A percentile compares a stretch with the other conserved stretches of the same genome.
Evolutionary conservation across 176 grass and related monocot species (phyloP).

Genomic region (Luzula sylvatica): DNA sequence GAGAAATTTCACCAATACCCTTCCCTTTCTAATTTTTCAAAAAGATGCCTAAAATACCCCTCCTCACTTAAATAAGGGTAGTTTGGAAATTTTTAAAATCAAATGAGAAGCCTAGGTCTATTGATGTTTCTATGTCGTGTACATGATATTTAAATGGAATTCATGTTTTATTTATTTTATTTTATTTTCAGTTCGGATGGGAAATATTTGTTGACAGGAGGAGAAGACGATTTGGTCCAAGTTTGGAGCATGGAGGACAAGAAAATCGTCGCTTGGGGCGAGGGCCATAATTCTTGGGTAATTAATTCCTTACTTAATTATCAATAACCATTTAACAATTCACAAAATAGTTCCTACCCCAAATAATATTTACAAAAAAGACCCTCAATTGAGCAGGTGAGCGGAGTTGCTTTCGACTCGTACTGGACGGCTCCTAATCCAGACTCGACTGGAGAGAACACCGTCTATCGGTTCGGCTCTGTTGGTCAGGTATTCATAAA

Average conservation of each 20-base stretch:
- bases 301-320: slow-evolving; percentile 19
- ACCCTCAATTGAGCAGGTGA: slow-evolving; percentile 57
- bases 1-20: no score
- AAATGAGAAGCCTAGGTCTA: no score
- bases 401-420: slow-evolving; percentile 82
- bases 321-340: not conserved
- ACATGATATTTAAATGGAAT: not conserved
- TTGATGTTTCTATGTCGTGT: no score
- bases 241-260: slow-evolving; percentile 92
- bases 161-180: not conserved
- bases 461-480: slow-evolving; percentile 90
- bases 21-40: no score
- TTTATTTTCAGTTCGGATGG: slow-evolving; percentile 67
- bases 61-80: no score
- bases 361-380: slow-evolving; percentile 1
- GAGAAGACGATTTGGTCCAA: slow-evolving; percentile 97
- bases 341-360: not conserved
- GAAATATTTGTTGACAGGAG: slow-evolving; percentile 83
- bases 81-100: no score
- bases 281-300: slow-evolving; percentile 99
- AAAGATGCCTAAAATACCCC: no score
- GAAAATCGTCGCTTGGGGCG: slow-evolving; percentile 91
- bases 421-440: slow-evolving; percentile 87
- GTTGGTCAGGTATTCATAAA: slow-evolving; percentile 63
- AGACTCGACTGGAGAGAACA: slow-evolving; percentile 56